Percentiles rank a stretch among this genome's conserved stretches.
Conservation (phyloP, 2,329 filamentous ascomycete species). For the Calonectria honghensis region DNA sequence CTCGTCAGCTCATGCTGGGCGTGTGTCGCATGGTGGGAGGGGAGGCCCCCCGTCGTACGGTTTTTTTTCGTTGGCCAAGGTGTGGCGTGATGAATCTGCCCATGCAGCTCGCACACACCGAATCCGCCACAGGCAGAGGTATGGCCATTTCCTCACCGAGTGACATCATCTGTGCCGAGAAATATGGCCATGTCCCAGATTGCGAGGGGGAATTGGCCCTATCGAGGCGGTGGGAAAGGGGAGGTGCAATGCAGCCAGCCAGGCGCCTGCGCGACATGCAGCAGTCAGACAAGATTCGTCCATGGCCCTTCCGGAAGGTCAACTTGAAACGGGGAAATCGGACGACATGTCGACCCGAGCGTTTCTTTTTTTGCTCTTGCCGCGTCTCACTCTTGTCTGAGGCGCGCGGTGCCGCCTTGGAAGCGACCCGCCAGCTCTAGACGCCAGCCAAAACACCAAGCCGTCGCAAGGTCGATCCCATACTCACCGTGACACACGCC, state of each 20-base stretch:
- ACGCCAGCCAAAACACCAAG: conserved; percentile 1
- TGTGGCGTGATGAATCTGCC: conserved; percentile 32
- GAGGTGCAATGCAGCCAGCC: neutral
- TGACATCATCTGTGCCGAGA: conserved; percentile 32
- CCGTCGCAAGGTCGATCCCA: conserved; percentile 1
- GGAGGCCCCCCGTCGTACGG: conserved; percentile 27
- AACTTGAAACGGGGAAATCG: conserved; percentile 23
- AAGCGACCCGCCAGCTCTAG: neutral
- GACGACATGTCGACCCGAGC: neutral
- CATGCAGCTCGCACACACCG: conserved; percentile 4
- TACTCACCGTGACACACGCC: neutral
- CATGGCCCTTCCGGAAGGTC: conserved; percentile 1
- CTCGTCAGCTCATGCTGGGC: conserved; percentile 23
- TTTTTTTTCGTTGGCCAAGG: conserved; percentile 23
- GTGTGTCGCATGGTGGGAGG: conserved; percentile 8
- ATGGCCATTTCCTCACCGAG: conserved; percentile 31
- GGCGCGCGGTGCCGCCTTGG: neutral
- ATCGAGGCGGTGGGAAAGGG: conserved; percentile 21
- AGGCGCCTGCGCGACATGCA: conserved; percentile 2
- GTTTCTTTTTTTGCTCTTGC: neutral
- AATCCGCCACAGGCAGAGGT: neutral
- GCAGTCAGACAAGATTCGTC: conserved; percentile 11
- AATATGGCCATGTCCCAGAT: conserved; percentile 20
- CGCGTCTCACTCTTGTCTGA: neutral
- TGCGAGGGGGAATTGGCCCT: conserved; percentile 18